phyloP scores from a whole-genome alignment of 805 yeast species.

The Phaffomyces thermotolerans region DNA sequence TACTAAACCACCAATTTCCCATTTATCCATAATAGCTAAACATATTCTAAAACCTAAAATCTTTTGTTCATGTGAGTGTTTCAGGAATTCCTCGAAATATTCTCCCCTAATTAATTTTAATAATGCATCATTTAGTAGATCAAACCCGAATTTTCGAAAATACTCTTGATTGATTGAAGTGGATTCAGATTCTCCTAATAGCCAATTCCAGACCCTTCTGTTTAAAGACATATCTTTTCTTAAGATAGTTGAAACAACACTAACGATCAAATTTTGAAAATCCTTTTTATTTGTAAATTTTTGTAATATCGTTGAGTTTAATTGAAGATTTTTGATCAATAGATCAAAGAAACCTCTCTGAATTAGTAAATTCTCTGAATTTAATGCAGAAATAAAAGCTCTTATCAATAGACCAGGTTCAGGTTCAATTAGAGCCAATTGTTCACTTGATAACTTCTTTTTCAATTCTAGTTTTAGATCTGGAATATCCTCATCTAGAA shows the following conservation, averaged over 20 bases:
- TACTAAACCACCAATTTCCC: slow-evolving; percentile 83
- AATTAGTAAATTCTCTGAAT: slow-evolving; percentile 60
- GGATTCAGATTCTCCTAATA: slow-evolving; percentile 52
- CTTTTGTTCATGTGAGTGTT: slow-evolving; percentile 25
- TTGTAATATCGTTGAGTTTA: slow-evolving; percentile 53
- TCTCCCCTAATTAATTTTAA: slow-evolving; percentile 36
- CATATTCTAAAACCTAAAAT: slow-evolving; percentile 57
- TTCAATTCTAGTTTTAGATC: slow-evolving; percentile 22
- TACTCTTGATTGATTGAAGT: slow-evolving; percentile 28
- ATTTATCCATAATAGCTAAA: slow-evolving; percentile 75
- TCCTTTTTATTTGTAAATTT: slow-evolving; percentile 43
- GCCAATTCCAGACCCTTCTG: slow-evolving; percentile 90
- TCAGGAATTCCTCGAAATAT: slow-evolving; percentile 9
- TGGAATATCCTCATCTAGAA: slow-evolving; percentile 15
- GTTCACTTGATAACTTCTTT: slow-evolving; percentile 36
- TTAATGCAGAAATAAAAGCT: slow-evolving; percentile 64
- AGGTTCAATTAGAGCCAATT: slow-evolving; percentile 57
- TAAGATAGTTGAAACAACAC: slow-evolving; percentile 62
- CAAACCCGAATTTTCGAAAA: slow-evolving; percentile 51
- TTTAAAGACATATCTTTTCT: slow-evolving; percentile 91
- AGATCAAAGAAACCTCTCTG: slow-evolving; percentile 88
- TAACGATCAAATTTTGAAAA: slow-evolving; percentile 47
- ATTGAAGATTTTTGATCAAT: slow-evolving; percentile 56
- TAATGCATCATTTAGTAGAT: slow-evolving; percentile 46
- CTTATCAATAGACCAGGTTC: slow-evolving; percentile 75